These are phyloP conservation scores for Cystofilobasidium bisporidii DNA, from an alignment of 768 basidiomycete genomes.

Conservation along the genomic window DNA sequence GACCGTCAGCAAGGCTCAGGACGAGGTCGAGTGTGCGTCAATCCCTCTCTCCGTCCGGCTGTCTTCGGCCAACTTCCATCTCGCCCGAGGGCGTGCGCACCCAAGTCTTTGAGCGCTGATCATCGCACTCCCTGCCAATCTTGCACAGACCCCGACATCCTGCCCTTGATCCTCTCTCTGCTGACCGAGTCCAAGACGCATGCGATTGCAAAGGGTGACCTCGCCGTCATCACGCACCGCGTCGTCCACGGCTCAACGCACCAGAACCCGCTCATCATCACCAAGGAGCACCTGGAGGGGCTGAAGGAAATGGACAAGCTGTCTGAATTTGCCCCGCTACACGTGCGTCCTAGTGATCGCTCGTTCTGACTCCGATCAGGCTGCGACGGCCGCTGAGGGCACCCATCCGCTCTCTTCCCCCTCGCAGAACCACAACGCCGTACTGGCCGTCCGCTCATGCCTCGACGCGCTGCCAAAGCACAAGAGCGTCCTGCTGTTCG, in stretches of 20 bases:
- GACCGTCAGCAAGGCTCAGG: conserved; percentile 4
- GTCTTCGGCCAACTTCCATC: background rate
- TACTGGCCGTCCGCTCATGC: conserved; percentile 47
- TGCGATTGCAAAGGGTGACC: conserved; percentile 36
- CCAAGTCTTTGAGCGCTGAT: no score
- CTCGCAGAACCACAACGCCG: conserved; percentile 44
- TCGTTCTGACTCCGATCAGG: no score
- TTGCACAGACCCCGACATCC: conserved; percentile 16
- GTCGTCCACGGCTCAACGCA: conserved; percentile 77
- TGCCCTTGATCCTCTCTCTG: conserved; percentile 5
- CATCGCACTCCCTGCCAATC: no score
- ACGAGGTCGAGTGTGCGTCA: conserved; percentile 24
- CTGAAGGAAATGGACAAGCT: conserved; percentile 63
- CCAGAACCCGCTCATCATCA: conserved; percentile 59
- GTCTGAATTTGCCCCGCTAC: conserved; percentile 60
- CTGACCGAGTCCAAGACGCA: conserved; percentile 2
- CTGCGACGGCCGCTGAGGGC: no score
- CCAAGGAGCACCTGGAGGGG: conserved; percentile 57
- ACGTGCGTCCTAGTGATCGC: conserved; percentile 43
- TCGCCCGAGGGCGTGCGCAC: no score
- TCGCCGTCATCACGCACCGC: conserved; percentile 41
- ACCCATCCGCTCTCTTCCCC: conserved; percentile 48
- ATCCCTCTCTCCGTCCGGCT: background rate
- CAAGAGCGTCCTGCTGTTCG: conserved; percentile 72
- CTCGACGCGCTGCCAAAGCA: conserved; percentile 54